Base-by-base conservation (phyloP, 306 rosid genomes). In the Benincasa hispida region DNA sequence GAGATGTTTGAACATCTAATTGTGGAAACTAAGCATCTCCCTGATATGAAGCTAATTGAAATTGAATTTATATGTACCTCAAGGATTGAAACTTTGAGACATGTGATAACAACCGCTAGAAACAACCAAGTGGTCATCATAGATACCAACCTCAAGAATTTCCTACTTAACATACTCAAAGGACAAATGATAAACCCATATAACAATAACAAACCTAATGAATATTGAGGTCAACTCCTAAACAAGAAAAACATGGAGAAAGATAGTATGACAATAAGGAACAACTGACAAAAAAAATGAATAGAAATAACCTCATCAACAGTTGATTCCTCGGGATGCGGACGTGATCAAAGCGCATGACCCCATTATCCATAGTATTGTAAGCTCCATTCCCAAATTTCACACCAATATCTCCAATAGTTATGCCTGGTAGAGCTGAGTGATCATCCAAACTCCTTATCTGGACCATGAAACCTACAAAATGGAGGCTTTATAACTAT, bases 291-390 rank as follows among this genome's bases (percentile, higher is more conserved):
- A 57, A 59, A 22, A 25, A 14, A 45, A 24, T 22, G 41, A 39
- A 76, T 17, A 77, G 13, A 34, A 60, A 67, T 15, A 65, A 94
- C 99, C 93, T 92, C 99, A 92, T 94, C 83, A 94, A 85, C 95
- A 94, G 88, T 83, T 92, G 99, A 77, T 86, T 76, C 89, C 99
- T 91, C 18, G 99, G 97, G 69, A 94, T 91, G 78, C 96, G 87
- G 39, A 94, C 91, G 53, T 90, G 84, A 75, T 92, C 93, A 84
- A 94, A 92, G 81, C 83, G 78, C 24, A 94, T 68, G 57, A 94
- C 85, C 73, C 99, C 99, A 75, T 94, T 94, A 86, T 94, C 99
- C 99, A 94, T 94, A 42, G 84, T 83, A 86, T 94, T 94, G 89
- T 90, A 89, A 24, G 96, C 99, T 59, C 85, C 99, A 87, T 80